phyloP scores from a whole-genome alignment of 164 flowering plant species.

The Chimonanthus salicifolius region DNA sequence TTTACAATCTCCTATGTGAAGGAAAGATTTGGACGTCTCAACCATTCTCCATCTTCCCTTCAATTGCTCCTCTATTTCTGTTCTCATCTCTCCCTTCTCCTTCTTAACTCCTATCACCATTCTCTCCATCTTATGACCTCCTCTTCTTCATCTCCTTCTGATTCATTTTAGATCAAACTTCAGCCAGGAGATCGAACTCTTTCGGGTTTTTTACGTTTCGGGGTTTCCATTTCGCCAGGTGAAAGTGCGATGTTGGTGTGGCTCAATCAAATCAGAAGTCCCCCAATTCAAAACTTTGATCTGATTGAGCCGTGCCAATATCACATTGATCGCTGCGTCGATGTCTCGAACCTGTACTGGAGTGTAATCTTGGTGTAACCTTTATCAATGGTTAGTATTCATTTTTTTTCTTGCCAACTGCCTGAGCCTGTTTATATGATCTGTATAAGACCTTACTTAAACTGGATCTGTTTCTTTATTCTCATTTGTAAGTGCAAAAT shows the following conservation, averaged over 20 bases:
- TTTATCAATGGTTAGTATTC: not conserved
- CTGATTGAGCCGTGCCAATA: slow-evolving; percentile 89
- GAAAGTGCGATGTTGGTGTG: slow-evolving; percentile 6
- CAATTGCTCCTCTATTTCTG: not conserved
- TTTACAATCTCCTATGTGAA: not conserved
- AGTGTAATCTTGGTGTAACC: not conserved
- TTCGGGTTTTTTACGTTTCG: not conserved
- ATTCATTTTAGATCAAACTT: not conserved
- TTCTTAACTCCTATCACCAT: not conserved
- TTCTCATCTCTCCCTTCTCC: not conserved
- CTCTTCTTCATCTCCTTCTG: not conserved
- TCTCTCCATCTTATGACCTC: not conserved
- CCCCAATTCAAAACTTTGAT: slow-evolving; percentile 10
- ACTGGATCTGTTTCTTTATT: not conserved
- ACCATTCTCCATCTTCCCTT: slow-evolving; percentile 4
- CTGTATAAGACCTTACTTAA: too few species aligned
- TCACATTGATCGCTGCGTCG: slow-evolving; percentile 20
- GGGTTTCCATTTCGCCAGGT: not conserved
- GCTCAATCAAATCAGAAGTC: slow-evolving; percentile 2
- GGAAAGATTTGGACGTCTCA: slow-evolving; percentile 6
- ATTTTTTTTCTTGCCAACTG: too few species aligned
- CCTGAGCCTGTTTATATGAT: too few species aligned
- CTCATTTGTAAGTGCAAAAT: not conserved
- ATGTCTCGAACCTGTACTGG: not conserved
- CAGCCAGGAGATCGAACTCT: not conserved